Evolutionary conservation across 306 rosid species (phyloP).

Genomic region (Cucumis hystrix): DNA sequence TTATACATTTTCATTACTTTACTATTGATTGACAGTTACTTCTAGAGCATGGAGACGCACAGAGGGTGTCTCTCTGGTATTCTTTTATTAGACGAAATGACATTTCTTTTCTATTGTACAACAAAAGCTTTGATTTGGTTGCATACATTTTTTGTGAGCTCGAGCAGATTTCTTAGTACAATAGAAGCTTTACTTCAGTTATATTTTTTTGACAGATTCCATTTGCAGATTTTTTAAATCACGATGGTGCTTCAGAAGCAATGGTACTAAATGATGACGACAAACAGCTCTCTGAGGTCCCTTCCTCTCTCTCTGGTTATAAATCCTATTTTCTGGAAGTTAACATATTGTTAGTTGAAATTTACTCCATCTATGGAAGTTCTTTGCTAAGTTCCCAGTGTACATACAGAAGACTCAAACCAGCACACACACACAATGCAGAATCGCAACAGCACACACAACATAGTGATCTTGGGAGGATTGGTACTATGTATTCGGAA

Average conservation of each 20-base stretch:
- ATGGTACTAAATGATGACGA: slow-evolving; percentile 54
- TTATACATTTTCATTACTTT: slow-evolving; percentile 9
- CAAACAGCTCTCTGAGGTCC: slow-evolving; percentile 50
- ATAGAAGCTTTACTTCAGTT: neutral
- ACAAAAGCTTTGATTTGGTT: slow-evolving; percentile 5
- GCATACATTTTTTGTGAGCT: neutral
- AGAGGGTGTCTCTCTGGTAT: slow-evolving; percentile 74
- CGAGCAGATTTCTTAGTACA: neutral
- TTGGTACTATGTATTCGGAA: too few relatives aligned
- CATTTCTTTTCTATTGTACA: neutral
- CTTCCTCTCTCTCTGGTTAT: neutral
- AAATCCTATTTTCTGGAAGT: neutral
- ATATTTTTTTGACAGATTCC: slow-evolving; percentile 44
- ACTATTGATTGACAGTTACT: slow-evolving; percentile 43
- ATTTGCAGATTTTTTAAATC: slow-evolving; percentile 79
- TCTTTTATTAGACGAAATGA: neutral
- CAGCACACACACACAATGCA: too few relatives aligned
- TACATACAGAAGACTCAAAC: too few relatives aligned
- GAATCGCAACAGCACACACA: too few relatives aligned
- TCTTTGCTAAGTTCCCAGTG: neutral
- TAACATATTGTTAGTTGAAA: neutral
- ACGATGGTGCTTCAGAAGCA: slow-evolving; percentile 57
- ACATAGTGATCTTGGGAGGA: too few relatives aligned
- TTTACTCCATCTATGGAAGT: neutral
- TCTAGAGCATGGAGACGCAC: slow-evolving; percentile 84